Conservation (phyloP, 352 stramenopile species). For the Bremia lactucae region DNA sequence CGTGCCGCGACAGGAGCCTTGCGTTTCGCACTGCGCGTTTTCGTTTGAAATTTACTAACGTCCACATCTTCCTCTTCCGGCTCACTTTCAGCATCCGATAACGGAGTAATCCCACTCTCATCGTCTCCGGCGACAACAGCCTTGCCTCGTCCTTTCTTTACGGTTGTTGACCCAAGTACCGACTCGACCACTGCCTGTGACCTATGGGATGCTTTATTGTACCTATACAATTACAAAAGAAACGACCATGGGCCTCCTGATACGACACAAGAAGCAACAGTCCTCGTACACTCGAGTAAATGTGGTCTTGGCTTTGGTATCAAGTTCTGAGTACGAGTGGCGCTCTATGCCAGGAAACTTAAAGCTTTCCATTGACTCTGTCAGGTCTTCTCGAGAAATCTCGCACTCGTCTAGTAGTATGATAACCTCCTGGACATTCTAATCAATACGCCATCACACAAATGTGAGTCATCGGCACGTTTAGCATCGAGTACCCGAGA, state of each 20-base stretch:
- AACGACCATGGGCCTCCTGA: constrained; percentile 1
- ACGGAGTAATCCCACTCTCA: constrained; percentile 34
- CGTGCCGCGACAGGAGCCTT: constrained; percentile 27
- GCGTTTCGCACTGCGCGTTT: constrained; percentile 40
- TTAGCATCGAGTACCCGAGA: too few species aligned
- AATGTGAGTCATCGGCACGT: not conserved
- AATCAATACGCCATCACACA: not conserved
- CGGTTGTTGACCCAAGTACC: constrained; percentile 47
- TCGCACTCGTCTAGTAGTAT: constrained; percentile 94
- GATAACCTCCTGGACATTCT: constrained; percentile 87
- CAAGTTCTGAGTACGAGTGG: constrained; percentile 64
- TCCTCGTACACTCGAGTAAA: constrained; percentile 85
- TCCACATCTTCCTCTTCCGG: constrained; percentile 52
- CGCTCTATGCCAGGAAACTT: constrained; percentile 70
- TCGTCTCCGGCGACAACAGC: constrained; percentile 25
- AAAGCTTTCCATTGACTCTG: constrained; percentile 93
- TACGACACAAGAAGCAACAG: not conserved
- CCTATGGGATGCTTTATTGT: constrained; percentile 90
- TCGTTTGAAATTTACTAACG: constrained; percentile 80
- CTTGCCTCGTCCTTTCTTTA: constrained; percentile 67
- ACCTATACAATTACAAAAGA: constrained; percentile 27
- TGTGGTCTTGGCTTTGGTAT: constrained; percentile 85
- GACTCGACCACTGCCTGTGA: constrained; percentile 90
- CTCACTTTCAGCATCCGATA: constrained; percentile 68
- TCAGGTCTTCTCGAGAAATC: constrained; percentile 94